Conservation (phyloP, 768 basidiomycete species). For the Russula sp. region DNA sequence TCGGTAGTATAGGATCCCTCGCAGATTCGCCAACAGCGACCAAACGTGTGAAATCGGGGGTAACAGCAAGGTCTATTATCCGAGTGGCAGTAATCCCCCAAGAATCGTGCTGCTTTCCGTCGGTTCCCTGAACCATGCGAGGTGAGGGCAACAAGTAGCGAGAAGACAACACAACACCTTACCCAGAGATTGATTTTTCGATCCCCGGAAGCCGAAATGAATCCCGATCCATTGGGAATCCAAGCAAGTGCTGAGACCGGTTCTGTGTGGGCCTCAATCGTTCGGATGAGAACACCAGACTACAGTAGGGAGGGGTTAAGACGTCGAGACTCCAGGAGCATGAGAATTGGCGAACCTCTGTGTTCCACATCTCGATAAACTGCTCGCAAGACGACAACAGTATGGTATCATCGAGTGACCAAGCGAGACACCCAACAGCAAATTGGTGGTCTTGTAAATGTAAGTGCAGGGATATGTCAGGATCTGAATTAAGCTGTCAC, state of each 20-base stretch:
- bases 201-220: slow-evolving; percentile 85
- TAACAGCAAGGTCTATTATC: slow-evolving; percentile 78
- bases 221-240: slow-evolving; percentile 83
- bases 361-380: slow-evolving; percentile 83
- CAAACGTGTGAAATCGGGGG: slow-evolving; percentile 76
- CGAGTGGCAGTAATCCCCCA: slow-evolving; percentile 72
- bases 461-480: slow-evolving; percentile 54
- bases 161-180: slow-evolving; percentile 24
- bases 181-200: slow-evolving; percentile 82
- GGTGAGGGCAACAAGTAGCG: slow-evolving; percentile 4
- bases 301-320: slow-evolving; percentile 28
- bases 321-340: slow-evolving; percentile 16
- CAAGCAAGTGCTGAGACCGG: slow-evolving; percentile 82
- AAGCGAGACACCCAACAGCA: slow-evolving; percentile 74
- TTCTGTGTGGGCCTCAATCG: slow-evolving; percentile 66
- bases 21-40: slow-evolving; percentile 71
- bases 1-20: slow-evolving; percentile 23
- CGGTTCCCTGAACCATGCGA: slow-evolving; percentile 46
- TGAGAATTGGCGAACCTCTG: slow-evolving; percentile 47
- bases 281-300: slow-evolving; percentile 67
- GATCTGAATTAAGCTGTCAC: slow-evolving; percentile 22
- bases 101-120: slow-evolving; percentile 62
- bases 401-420: slow-evolving; percentile 85
- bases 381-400: slow-evolving; percentile 81
- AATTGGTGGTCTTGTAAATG: slow-evolving; percentile 72